phyloP scores from a whole-genome alignment of 2,329 filamentous ascomycete species.

The Echinosphaeria canescens region DNA sequence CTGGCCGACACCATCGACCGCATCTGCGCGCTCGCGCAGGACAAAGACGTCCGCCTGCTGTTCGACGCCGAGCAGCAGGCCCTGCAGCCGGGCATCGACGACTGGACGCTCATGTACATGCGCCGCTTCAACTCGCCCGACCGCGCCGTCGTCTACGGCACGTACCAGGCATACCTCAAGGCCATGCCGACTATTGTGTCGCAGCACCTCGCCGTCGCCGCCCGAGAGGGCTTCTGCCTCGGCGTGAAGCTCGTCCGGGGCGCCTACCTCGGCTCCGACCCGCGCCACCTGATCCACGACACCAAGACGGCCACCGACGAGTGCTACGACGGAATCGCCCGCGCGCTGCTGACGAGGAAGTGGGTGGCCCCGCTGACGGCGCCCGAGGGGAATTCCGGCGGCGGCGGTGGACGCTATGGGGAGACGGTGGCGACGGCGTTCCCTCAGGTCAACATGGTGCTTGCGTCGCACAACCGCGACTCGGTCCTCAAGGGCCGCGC shows the following conservation, averaged over 20 bases:
- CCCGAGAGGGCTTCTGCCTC: conserved; percentile 37
- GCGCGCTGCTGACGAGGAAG: conserved; percentile 39
- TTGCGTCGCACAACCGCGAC: conserved; percentile 66
- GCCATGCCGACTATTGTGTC: conserved; percentile 31
- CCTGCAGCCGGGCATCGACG: conserved; percentile 60
- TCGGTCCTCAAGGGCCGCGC: conserved; percentile 38
- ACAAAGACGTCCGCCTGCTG: conserved; percentile 49
- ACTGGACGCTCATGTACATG: conserved; percentile 61
- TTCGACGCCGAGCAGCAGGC: conserved; percentile 74
- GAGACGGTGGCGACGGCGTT: conserved; percentile 20
- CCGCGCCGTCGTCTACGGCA: conserved; percentile 55
- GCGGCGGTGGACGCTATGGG: too few species aligned
- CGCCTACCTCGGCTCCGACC: conserved; percentile 51
- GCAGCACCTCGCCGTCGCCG: conserved; percentile 34
- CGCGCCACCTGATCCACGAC: conserved; percentile 47
- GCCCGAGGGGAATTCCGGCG: conserved; percentile 9
- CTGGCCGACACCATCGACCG: conserved; percentile 50
- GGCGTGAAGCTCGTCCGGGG: conserved; percentile 60
- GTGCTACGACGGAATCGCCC: conserved; percentile 51
- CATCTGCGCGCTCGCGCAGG: conserved; percentile 51
- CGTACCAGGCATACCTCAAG: conserved; percentile 62
- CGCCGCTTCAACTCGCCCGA: conserved; percentile 47
- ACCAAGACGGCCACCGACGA: conserved; percentile 50
- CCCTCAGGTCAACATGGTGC: conserved; percentile 39
- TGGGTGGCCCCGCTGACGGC: conserved; percentile 33